A percentile compares a stretch with the other conserved stretches of the same genome.
Evolutionary conservation across 2,329 filamentous ascomycete species (phyloP).

Genomic region (Xylaria sp.): DNA sequence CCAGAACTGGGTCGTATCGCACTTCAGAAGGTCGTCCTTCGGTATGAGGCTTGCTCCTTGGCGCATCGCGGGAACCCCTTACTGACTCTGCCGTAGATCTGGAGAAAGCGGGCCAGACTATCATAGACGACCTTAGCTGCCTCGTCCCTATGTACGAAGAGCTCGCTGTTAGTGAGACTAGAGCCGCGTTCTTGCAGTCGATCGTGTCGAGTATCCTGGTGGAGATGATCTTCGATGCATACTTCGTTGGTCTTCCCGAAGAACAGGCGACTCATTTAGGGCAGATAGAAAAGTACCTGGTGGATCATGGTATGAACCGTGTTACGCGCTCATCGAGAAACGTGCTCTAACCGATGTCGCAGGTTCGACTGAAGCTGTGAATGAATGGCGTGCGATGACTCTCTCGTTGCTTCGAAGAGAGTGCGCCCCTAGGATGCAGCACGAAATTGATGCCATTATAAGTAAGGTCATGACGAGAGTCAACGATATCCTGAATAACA

Average conservation of each 20-base stretch:
- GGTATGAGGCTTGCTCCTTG: constrained; percentile 34
- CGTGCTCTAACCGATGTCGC: constrained; percentile 24
- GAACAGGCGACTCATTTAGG: constrained; percentile 48
- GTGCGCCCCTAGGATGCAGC: constrained; percentile 41
- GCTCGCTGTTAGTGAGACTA: constrained; percentile 45
- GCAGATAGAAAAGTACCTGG: constrained; percentile 44
- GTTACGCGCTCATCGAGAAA: constrained; percentile 11
- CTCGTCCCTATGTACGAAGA: constrained; percentile 54
- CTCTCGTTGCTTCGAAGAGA: constrained; percentile 54
- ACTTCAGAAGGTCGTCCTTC: constrained; percentile 60
- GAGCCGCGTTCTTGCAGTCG: constrained; percentile 59
- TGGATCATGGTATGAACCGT: constrained; percentile 35
- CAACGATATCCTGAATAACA: constrained; percentile 45
- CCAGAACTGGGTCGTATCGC: constrained; percentile 69
- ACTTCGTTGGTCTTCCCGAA: constrained; percentile 57
- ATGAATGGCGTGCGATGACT: constrained; percentile 63
- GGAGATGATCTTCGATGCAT: constrained; percentile 55
- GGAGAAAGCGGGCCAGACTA: constrained; percentile 37
- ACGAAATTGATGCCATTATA: constrained; percentile 40
- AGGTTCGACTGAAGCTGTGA: constrained; percentile 49
- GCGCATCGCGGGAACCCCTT: not conserved
- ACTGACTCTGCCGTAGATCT: constrained; percentile 36
- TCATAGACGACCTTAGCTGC: constrained; percentile 35
- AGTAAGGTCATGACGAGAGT: constrained; percentile 42
- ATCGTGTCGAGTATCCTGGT: constrained; percentile 55